Base-by-base conservation (phyloP, 208 protist genomes). In the Wallacemonas sp. region DNA sequence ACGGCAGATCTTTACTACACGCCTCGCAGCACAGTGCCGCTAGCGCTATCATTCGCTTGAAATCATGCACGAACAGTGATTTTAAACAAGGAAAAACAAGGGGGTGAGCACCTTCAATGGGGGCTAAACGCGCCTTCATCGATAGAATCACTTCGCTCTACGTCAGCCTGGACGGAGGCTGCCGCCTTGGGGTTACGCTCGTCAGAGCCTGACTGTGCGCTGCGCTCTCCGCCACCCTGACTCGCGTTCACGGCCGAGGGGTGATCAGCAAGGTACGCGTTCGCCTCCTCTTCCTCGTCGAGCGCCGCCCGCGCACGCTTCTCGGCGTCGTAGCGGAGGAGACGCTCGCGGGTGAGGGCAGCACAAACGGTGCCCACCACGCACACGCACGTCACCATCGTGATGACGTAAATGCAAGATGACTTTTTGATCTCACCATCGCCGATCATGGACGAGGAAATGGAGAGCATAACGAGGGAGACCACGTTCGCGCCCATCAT, bases 401-500 rank as follows among this genome's bases (percentile, higher is more conserved):
- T 72, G 19, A 90, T 44, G 63, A 87, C 80, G 51, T 83, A 71
- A 19, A 88, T 62, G 33, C 72, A 77, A 8, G 64, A 36, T 19
- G 31, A 54, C 46, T 68, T 60, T 34, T 69, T 36, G 9, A 80
- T 66, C 26, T 72, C 46, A 11, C 53, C 81, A 41, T 86, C 55
- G 36, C 79, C 85, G 6, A 91, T 77, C 65, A 91, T 79, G 1
- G 47, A 55, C 2, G 80, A 84, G 14, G 76, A 68, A 14, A 84
- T 58, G 33, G 72, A 68, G 15, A 91, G 47, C 61, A 91, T 55
- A 36, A 88, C 68, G 26, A 88, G 67, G 17, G 85, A 86, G 22
- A 77, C 69, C 14, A 86, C 49, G 70, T 91, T 88, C 12, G 82
- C 85, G 22, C 77, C 81, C 2, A 77, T 82, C 85, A 91, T 91